Percentiles rank a stretch among this genome's conserved stretches.
Conservation (phyloP, 768 basidiomycete species). For the Podaxis sp. region DNA sequence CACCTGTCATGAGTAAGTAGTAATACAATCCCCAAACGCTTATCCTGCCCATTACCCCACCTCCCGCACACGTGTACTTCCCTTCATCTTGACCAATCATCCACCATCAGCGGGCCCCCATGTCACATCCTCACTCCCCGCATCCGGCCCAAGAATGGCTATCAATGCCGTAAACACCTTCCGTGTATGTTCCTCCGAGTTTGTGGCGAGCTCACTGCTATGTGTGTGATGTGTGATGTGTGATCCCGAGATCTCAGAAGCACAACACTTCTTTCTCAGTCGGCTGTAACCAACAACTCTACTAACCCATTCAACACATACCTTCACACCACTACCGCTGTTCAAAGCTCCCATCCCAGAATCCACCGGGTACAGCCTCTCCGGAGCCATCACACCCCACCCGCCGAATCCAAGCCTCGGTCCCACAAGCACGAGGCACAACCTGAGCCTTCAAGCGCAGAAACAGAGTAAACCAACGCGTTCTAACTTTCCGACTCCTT, state of each 20-base stretch:
- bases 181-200: neutral
- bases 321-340: neutral
- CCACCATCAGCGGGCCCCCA: conserved; percentile 8
- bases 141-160: neutral
- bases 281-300: neutral
- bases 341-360: neutral
- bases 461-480: neutral
- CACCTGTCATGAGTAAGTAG: neutral
- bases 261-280: neutral
- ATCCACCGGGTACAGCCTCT: neutral
- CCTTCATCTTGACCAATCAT: conserved; percentile 7
- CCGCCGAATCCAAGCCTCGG: neutral
- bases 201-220: neutral
- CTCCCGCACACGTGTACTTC: neutral
- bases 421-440: neutral
- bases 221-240: too few relatives aligned
- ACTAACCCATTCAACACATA: too few relatives aligned
- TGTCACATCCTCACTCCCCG: neutral
- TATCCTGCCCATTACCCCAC: neutral
- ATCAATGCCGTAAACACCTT: neutral
- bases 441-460: neutral
- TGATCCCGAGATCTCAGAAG: conserved; percentile 9
- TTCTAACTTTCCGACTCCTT: neutral
- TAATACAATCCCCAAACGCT: neutral
- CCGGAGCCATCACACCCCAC: neutral